These are phyloP conservation scores for Groenewaldozyma auringiensis DNA, from an alignment of 1,139 yeast species.

Conservation along the genomic window DNA sequence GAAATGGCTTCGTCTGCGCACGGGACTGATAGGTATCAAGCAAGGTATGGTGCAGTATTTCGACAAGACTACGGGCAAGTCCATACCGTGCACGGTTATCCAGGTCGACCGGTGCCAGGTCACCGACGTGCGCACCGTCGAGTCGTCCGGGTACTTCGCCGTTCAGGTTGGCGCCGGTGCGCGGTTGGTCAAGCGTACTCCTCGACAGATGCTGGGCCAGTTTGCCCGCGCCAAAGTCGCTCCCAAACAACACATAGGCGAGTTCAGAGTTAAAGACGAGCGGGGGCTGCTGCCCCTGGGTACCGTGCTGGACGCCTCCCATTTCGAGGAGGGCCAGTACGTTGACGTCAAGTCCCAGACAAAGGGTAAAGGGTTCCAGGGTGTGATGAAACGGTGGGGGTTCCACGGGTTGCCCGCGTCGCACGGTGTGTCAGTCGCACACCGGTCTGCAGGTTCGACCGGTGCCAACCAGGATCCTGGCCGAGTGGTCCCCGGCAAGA, in stretches of 20 bases:
- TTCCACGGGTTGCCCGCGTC: conserved; percentile 86
- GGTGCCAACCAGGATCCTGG: conserved; percentile 96
- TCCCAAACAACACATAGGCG: conserved; percentile 69
- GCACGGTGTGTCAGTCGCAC: conserved; percentile 92
- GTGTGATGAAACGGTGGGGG: conserved; percentile 97
- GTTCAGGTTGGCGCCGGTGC: conserved; percentile 85
- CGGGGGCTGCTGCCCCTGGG: conserved; percentile 70
- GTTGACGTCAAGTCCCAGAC: conserved; percentile 74
- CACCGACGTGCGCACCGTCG: conserved; percentile 56
- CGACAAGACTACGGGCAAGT: conserved; percentile 53
- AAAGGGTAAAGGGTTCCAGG: conserved; percentile 96
- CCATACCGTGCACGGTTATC: conserved; percentile 66
- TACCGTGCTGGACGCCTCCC: conserved; percentile 71
- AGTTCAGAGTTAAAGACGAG: conserved; percentile 67
- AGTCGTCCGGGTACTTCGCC: conserved; percentile 71
- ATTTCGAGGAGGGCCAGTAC: conserved; percentile 72
- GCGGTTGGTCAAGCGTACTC: conserved; percentile 53
- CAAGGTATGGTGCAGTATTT: conserved; percentile 89
- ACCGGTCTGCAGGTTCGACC: conserved; percentile 95
- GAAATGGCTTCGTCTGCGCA: conserved; percentile 61
- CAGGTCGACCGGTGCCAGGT: conserved; percentile 90
- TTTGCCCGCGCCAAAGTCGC: conserved; percentile 74
- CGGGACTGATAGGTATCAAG: conserved; percentile 78
- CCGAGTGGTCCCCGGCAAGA: conserved; percentile 91
- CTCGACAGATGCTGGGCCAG: conserved; percentile 65